Conservation (phyloP, 2,329 filamentous ascomycete genomes). For the Trichophyton verrucosum region DNA sequence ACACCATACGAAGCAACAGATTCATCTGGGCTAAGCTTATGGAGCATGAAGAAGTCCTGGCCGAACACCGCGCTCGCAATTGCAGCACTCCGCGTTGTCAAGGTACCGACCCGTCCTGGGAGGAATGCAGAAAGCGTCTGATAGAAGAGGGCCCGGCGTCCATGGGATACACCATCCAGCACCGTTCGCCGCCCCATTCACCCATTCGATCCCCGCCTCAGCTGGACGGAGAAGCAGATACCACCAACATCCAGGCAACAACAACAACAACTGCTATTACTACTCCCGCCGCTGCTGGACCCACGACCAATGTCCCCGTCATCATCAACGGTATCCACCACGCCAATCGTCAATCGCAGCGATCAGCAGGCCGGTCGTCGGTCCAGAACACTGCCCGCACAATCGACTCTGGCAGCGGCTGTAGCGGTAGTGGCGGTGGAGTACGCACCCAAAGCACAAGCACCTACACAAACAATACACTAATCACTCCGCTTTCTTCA, state of each 20-base stretch:
- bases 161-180: background rate
- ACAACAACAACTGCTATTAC: background rate
- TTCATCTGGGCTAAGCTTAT: slow-evolving; percentile 45
- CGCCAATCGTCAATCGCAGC: slow-evolving; percentile 12
- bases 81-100: slow-evolving; percentile 1
- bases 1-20: slow-evolving; percentile 69
- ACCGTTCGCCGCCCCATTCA: background rate
- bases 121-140: background rate
- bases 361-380: slow-evolving; percentile 25
- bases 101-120: background rate
- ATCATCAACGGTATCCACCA: background rate
- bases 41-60: slow-evolving; percentile 5
- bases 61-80: background rate
- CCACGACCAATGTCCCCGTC: background rate
- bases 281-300: too few relatives aligned
- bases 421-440: slow-evolving; percentile 16
- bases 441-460: slow-evolving; percentile 29
- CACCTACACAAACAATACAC: slow-evolving; percentile 30
- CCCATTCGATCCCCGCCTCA: background rate
- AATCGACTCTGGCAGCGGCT: slow-evolving; percentile 17
- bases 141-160: background rate
- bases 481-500: slow-evolving; percentile 30
- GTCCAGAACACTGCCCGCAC: slow-evolving; percentile 25
- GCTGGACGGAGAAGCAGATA: background rate
- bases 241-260: background rate